phyloP scores from a whole-genome alignment of 2,329 filamentous ascomycete species.

The Trichoderma harzianum region DNA sequence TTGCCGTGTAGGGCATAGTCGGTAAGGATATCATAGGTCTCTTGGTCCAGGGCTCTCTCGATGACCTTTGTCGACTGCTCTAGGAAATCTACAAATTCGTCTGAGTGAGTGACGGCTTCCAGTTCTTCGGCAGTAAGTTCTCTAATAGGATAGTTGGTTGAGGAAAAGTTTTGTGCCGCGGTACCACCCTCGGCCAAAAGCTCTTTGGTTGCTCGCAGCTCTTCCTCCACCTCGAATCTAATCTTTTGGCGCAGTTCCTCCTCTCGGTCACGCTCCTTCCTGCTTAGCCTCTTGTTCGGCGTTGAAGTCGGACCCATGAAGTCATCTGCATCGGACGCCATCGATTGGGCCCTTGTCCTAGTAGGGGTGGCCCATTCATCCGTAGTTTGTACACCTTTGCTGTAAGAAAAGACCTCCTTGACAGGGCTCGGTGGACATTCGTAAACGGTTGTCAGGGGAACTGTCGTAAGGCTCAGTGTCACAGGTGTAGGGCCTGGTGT shows the following conservation, averaged over 20 bases:
- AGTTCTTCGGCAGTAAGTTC: slow-evolving; percentile 81
- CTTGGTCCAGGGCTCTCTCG: slow-evolving; percentile 88
- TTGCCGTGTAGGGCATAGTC: slow-evolving; percentile 85
- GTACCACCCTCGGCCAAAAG: slow-evolving; percentile 46
- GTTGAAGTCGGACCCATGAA: slow-evolving; percentile 52
- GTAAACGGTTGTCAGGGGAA: slow-evolving; percentile 71
- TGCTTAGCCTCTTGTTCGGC: slow-evolving; percentile 71
- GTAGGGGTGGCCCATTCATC: slow-evolving; percentile 64
- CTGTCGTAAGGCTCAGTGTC: slow-evolving; percentile 70
- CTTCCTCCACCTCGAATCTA: slow-evolving; percentile 86
- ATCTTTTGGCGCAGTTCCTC: slow-evolving; percentile 86
- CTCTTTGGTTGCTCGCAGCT: slow-evolving; percentile 71
- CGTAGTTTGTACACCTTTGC: slow-evolving; percentile 90
- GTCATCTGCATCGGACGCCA: slow-evolving; percentile 59
- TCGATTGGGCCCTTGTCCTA: slow-evolving; percentile 41
- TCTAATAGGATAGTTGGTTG: slow-evolving; percentile 69
- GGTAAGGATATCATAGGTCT: slow-evolving; percentile 86
- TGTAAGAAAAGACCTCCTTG: slow-evolving; percentile 90
- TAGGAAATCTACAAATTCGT: slow-evolving; percentile 92
- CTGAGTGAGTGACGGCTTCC: slow-evolving; percentile 82
- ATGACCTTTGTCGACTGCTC: slow-evolving; percentile 96
- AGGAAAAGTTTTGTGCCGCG: slow-evolving; percentile 24
- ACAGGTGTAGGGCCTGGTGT: slow-evolving; percentile 35
- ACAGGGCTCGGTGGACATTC: slow-evolving; percentile 74
- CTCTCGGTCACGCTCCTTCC: slow-evolving; percentile 76